Evolutionary conservation across 2,329 filamentous ascomycete species (phyloP).

Genomic region (Emmonsiellopsis sp.): DNA sequence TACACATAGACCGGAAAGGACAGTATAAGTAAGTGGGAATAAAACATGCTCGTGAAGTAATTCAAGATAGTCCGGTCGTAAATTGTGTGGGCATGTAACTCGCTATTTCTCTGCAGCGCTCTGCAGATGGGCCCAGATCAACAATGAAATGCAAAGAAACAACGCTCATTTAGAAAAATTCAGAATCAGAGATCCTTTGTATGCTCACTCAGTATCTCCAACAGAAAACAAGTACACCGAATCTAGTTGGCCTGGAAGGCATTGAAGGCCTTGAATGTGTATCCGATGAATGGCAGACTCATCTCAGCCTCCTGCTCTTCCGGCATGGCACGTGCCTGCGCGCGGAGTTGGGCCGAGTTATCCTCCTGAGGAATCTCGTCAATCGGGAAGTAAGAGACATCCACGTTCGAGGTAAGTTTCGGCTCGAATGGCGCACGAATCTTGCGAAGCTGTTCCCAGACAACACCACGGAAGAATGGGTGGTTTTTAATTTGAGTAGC

Average conservation of each 20-base stretch:
- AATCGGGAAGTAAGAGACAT: slow-evolving; percentile 97
- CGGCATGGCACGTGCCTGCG: slow-evolving; percentile 65
- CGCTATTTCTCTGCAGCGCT: not conserved
- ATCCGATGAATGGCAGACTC: slow-evolving; percentile 91
- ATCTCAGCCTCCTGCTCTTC: slow-evolving; percentile 82
- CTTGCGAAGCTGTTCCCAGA: slow-evolving; percentile 83
- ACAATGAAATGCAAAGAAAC: not conserved
- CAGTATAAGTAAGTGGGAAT: not conserved
- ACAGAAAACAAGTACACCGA: not conserved
- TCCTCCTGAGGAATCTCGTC: slow-evolving; percentile 98
- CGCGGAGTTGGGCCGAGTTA: slow-evolving; percentile 76
- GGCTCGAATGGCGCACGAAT: slow-evolving; percentile 96
- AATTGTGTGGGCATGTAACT: not conserved
- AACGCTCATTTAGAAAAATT: not conserved
- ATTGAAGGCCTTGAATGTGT: slow-evolving; percentile 96
- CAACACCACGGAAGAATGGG: slow-evolving; percentile 91
- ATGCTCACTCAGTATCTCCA: not conserved
- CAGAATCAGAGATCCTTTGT: not conserved
- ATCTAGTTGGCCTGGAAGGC: slow-evolving; percentile 42
- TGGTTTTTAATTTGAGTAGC: slow-evolving; percentile 90
- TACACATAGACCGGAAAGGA: not conserved
- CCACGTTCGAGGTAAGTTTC: slow-evolving; percentile 81
- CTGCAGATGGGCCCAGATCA: not conserved
- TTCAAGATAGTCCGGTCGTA: not conserved
- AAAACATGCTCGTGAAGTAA: slow-evolving; percentile 1